Conservation (phyloP, 2,329 filamentous ascomycete species). For the Ilyonectria robusta region DNA sequence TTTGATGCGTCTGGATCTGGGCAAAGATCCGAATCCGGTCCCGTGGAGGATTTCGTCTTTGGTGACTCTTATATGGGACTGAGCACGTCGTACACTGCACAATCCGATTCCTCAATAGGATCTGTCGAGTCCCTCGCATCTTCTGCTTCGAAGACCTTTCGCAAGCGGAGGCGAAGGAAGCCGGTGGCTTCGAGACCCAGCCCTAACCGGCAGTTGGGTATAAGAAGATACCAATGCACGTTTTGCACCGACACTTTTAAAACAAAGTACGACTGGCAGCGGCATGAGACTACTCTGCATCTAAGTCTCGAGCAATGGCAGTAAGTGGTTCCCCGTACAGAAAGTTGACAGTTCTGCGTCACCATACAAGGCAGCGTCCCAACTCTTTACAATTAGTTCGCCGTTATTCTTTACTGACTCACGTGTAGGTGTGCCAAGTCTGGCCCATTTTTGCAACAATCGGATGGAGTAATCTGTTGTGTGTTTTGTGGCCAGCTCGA, state of each 20-base stretch:
- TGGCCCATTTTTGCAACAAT: slow-evolving; percentile 3
- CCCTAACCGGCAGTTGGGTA: neutral
- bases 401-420: neutral
- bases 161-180: slow-evolving; percentile 16
- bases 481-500: slow-evolving; percentile 13
- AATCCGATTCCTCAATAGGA: slow-evolving; percentile 14
- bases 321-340: neutral
- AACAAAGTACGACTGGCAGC: slow-evolving; percentile 32
- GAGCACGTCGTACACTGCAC: neutral
- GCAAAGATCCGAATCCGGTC: slow-evolving; percentile 10
- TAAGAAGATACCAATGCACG: slow-evolving; percentile 25
- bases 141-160: neutral
- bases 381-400: neutral
- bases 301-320: slow-evolving; percentile 26
- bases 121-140: slow-evolving; percentile 11
- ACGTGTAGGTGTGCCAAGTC: slow-evolving; percentile 13
- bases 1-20: neutral
- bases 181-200: neutral
- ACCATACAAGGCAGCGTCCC: neutral
- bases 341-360: neutral
- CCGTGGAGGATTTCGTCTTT: neutral
- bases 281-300: slow-evolving; percentile 26
- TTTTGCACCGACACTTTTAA: slow-evolving; percentile 32
- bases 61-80: slow-evolving; percentile 4
- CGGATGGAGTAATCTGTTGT: slow-evolving; percentile 3